These are phyloP conservation scores for Rhododendron henanense DNA, from an alignment of 148 eudicot species.

Conservation along the genomic window DNA sequence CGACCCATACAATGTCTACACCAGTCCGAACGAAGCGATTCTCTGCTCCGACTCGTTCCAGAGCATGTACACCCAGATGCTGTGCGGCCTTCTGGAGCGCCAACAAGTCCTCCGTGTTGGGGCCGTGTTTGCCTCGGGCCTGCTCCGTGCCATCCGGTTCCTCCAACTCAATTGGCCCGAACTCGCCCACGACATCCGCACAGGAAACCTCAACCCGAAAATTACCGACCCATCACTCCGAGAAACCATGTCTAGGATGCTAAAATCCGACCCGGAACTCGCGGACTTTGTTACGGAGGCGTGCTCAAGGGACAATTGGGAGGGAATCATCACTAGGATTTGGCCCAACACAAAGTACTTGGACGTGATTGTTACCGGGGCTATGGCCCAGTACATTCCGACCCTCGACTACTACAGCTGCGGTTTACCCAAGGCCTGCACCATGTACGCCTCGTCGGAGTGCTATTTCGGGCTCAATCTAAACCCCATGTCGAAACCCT, in stretches of 20 bases:
- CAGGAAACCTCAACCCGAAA: constrained; percentile 43
- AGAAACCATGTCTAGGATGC: constrained; percentile 26
- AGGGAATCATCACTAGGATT: constrained; percentile 59
- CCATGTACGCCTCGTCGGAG: constrained; percentile 83
- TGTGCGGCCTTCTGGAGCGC: constrained; percentile 72
- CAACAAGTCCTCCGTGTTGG: constrained; percentile 67
- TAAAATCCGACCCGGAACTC: constrained; percentile 51
- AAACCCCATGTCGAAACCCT: constrained; percentile 74
- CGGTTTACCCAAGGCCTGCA: constrained; percentile 70
- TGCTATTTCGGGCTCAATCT: constrained; percentile 78
- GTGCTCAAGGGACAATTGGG: constrained; percentile 62
- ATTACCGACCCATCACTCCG: constrained; percentile 39
- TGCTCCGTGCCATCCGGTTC: constrained; percentile 90
- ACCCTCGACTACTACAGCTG: constrained; percentile 67
- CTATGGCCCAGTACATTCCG: constrained; percentile 88
- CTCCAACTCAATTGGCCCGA: constrained; percentile 70
- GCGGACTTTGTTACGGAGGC: constrained; percentile 38
- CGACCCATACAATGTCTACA: constrained; percentile 75
- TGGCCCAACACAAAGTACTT: constrained; percentile 86
- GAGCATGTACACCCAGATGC: constrained; percentile 86
- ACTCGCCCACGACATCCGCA: constrained; percentile 49
- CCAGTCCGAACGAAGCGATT: constrained; percentile 78
- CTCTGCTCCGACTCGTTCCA: constrained; percentile 80
- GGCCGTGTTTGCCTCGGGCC: constrained; percentile 82
- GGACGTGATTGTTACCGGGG: constrained; percentile 86